Base-by-base conservation (phyloP, 176 grass and related monocot species). In the Lolium multiflorum region DNA sequence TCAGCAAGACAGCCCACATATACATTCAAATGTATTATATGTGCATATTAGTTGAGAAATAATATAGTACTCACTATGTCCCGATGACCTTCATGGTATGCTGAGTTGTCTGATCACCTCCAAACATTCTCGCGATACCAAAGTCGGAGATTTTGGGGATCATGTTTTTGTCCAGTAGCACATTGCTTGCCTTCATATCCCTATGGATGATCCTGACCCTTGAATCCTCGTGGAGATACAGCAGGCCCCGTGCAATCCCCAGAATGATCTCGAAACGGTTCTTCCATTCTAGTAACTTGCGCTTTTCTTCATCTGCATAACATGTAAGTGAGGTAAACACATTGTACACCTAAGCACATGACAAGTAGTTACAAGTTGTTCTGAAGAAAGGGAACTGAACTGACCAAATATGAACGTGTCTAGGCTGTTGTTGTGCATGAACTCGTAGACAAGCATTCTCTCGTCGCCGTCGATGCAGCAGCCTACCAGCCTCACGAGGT, bases 141-240 rank as follows among this genome's bases (percentile, higher is more conserved):
- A 81, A 81, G 44, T 81, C 78, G 17, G 78, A 81, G 47, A 81
- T 81, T 1, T 81, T 81, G 39, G 78, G 78, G 1, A 81, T 16
- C 78, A 81, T 81, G 26, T 81, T 65, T 81, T 4, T 31, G 60
- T 81, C 77, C 0, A 63, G 22, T 6, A 62, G 6, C 79, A 81
- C 79, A 18, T 81, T 81, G 62, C 79, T 68, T 52, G 79, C 72
- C 48, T 76, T 76, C 72, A 76, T 28, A 52, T 76, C 72, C 24
- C 72, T 76, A 9, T 76, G 72, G 25, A 81, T 81, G 79, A 81
- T 81, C 61, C 79, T 67, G 60, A 81, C 61, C 9, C 79, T 67
- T 7, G 79, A 81, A 11, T 81, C 79, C 28, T 81, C 79, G 3
- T 81, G 79, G 3, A 81, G 79, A 67, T 81, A 81, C 0, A 50